Conservation (phyloP, 805 yeast species). For the Suhomyces xylopsoci region DNA sequence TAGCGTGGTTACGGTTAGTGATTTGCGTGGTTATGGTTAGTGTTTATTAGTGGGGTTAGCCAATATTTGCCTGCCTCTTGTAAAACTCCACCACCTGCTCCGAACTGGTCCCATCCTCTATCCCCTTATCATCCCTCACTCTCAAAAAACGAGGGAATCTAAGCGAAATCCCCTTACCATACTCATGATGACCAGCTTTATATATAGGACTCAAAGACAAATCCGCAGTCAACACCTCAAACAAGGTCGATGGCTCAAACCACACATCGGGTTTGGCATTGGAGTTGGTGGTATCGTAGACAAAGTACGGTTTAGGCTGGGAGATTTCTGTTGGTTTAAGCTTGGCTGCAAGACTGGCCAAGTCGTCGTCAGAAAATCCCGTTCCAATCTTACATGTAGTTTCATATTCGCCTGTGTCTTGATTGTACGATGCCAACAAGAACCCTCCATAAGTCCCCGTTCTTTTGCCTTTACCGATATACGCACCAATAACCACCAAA, state of each 20-base stretch:
- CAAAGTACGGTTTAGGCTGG: slow-evolving; percentile 63
- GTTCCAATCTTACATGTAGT: slow-evolving; percentile 97
- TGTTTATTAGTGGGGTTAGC: slow-evolving; percentile 3
- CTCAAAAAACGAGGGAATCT: slow-evolving; percentile 86
- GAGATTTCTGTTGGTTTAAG: slow-evolving; percentile 66
- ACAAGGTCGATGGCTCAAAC: slow-evolving; percentile 82
- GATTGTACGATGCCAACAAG: slow-evolving; percentile 83
- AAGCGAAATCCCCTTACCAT: slow-evolving; percentile 81
- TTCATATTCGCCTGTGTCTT: slow-evolving; percentile 88
- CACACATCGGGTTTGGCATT: slow-evolving; percentile 86
- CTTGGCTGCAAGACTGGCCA: slow-evolving; percentile 55
- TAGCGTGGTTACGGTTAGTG: background rate
- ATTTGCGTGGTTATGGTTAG: too few species aligned
- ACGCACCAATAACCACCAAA: slow-evolving; percentile 90
- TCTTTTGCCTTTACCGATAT: slow-evolving; percentile 89
- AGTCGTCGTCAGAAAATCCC: slow-evolving; percentile 86
- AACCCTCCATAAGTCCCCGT: slow-evolving; percentile 96
- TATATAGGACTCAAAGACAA: slow-evolving; percentile 84
- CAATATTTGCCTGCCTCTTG: slow-evolving; percentile 57
- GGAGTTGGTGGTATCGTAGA: slow-evolving; percentile 57
- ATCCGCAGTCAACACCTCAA: slow-evolving; percentile 92
- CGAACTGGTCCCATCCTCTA: slow-evolving; percentile 83
- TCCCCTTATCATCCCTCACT: slow-evolving; percentile 78
- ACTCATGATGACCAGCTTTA: slow-evolving; percentile 71
- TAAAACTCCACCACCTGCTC: slow-evolving; percentile 84